Evolutionary conservation across 1,284 basidiomycete species (phyloP).

Genomic region (Cyathus olla): DNA sequence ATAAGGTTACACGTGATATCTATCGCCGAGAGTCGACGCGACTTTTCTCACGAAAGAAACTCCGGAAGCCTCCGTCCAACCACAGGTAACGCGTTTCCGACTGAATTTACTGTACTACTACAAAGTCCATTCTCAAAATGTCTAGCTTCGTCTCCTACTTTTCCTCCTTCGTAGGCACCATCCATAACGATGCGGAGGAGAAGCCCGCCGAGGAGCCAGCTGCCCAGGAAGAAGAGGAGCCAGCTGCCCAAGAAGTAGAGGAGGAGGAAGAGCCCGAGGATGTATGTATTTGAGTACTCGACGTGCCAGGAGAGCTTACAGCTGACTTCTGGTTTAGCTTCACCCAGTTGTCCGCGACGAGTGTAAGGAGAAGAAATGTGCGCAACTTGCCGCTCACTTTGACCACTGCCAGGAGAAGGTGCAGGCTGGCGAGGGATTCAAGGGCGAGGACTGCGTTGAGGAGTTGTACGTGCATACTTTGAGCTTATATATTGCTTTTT

Average conservation of each 20-base stretch:
- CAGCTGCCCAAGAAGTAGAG: conserved; percentile 46
- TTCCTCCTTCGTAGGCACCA: conserved; percentile 68
- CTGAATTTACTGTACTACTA: too few species aligned
- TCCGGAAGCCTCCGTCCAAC: too few species aligned
- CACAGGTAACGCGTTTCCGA: too few species aligned
- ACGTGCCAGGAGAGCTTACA: not conserved
- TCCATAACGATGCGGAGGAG: conserved; percentile 69
- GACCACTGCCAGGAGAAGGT: conserved; percentile 93
- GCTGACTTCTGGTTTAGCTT: conserved; percentile 47
- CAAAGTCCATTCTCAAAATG: conserved; percentile 11
- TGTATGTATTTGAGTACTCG: conserved; percentile 58
- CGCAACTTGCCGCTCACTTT: conserved; percentile 84
- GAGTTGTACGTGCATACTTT: conserved; percentile 70
- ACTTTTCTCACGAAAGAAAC: too few species aligned
- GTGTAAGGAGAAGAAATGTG: conserved; percentile 81
- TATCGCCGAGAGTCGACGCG: too few species aligned
- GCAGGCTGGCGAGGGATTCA: conserved; percentile 82
- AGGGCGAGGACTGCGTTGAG: conserved; percentile 92
- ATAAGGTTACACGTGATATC: too few species aligned
- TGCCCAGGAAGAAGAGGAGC: conserved; percentile 45
- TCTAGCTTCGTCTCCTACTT: conserved; percentile 66
- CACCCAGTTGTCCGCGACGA: conserved; percentile 81
- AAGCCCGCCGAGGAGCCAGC: conserved; percentile 33
- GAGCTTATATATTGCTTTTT: conserved; percentile 3
- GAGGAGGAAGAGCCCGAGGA: conserved; percentile 86